These are phyloP conservation scores for Lentinula edodes DNA, from an alignment of 768 basidiomycete genomes.

Conservation along the genomic window DNA sequence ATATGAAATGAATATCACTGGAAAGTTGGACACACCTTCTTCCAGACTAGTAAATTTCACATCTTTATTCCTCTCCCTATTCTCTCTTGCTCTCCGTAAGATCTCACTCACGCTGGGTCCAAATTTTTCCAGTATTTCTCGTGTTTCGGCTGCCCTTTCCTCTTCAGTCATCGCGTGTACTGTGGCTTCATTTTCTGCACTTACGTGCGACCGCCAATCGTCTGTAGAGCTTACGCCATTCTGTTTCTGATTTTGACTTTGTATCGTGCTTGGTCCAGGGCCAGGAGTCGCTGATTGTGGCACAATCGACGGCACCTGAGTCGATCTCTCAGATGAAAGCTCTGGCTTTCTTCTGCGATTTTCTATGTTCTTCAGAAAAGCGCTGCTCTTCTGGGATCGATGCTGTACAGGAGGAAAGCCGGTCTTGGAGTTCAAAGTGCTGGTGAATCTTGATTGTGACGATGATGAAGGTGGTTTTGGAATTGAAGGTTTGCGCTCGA, in stretches of 20 bases:
- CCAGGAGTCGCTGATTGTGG: slow-evolving; percentile 3
- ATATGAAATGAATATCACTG: background rate
- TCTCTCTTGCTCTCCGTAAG: slow-evolving; percentile 47
- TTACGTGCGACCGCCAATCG: slow-evolving; percentile 53
- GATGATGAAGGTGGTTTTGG: slow-evolving; percentile 22
- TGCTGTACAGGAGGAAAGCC: slow-evolving; percentile 66
- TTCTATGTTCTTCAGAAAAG: slow-evolving; percentile 49
- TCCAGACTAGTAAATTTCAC: background rate
- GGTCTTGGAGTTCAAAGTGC: slow-evolving; percentile 20
- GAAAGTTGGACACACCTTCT: slow-evolving; percentile 2
- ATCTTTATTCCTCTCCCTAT: slow-evolving; percentile 23
- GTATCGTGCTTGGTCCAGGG: slow-evolving; percentile 11
- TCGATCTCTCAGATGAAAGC: slow-evolving; percentile 11
- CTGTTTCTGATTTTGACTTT: slow-evolving; percentile 10
- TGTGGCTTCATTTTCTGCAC: slow-evolving; percentile 57
- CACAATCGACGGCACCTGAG: slow-evolving; percentile 21
- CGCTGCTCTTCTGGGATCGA: slow-evolving; percentile 50
- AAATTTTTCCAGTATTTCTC: slow-evolving; percentile 66
- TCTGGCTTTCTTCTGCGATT: slow-evolving; percentile 14
- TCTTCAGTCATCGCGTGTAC: slow-evolving; percentile 67
- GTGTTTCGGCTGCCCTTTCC: slow-evolving; percentile 60
- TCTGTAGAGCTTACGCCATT: background rate
- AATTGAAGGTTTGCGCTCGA: slow-evolving; percentile 34
- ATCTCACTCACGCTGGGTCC: slow-evolving; percentile 62
- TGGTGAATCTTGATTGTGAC: background rate